These are phyloP conservation scores for Microdochium bolleyi DNA, from an alignment of 2,329 filamentous ascomycete species.

Conservation along the genomic window DNA sequence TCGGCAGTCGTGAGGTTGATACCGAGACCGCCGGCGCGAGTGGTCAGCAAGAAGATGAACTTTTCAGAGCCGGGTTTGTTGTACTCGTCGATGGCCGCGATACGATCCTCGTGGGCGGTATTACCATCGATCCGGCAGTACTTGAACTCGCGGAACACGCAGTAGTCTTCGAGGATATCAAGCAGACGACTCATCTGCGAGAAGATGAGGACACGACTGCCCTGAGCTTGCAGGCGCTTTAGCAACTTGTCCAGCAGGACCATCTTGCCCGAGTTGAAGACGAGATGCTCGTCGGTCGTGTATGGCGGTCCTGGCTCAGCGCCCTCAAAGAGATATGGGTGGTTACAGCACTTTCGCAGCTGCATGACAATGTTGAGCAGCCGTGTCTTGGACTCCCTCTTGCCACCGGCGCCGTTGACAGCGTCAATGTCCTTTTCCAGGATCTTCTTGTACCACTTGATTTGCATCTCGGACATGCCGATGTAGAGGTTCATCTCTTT, in stretches of 20 bases:
- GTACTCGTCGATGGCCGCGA: constrained; percentile 96
- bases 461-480: constrained; percentile 98
- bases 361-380: constrained; percentile 99
- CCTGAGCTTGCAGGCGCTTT: constrained; percentile 72
- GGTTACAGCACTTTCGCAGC: constrained; percentile 96
- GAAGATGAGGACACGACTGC: constrained; percentile 95
- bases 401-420: constrained; percentile 92
- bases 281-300: constrained; percentile 92
- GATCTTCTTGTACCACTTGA: constrained; percentile 99
- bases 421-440: constrained; percentile 98
- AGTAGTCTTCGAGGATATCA: constrained; percentile 97
- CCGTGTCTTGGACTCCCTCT: constrained; percentile 94
- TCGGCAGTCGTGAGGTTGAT: constrained; percentile 96
- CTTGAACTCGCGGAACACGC: constrained; percentile 87
- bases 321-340: constrained; percentile 95
- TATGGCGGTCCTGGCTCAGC: constrained; percentile 96
- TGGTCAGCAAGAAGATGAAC: constrained; percentile 92
- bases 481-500: constrained; percentile 97
- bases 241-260: constrained; percentile 89
- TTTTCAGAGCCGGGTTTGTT: constrained; percentile 94
- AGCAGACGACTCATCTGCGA: constrained; percentile 98
- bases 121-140: constrained; percentile 97
- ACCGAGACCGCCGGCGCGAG: constrained; percentile 87
- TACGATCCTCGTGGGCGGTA: constrained; percentile 95
- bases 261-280: constrained; percentile 96